Conservation (phyloP, 129 eudicot species). For the Solidago caesia region DNA sequence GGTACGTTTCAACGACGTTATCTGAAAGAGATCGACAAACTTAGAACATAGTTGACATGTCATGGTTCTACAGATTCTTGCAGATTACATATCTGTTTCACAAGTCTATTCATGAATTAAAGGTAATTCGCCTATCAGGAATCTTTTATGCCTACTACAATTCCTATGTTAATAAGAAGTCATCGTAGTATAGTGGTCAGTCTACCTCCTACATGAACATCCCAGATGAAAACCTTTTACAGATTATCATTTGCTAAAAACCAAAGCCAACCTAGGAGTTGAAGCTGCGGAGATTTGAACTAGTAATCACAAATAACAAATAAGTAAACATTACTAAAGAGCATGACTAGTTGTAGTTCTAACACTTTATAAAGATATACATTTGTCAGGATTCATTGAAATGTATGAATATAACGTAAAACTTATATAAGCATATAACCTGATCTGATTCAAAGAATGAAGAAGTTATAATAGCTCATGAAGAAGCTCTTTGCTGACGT, state of each 20-base stretch:
- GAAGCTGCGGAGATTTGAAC: no score
- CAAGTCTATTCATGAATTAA: neutral
- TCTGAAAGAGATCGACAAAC: conserved; percentile 29
- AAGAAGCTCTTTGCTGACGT: conserved; percentile 53
- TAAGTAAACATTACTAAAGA: no score
- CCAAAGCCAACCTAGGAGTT: no score
- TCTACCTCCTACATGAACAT: neutral
- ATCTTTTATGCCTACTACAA: neutral
- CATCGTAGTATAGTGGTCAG: no score
- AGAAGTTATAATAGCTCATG: conserved; percentile 32
- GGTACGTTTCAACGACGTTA: conserved; percentile 42
- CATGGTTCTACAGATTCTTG: conserved; percentile 22
- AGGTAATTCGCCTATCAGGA: neutral
- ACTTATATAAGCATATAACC: conserved; percentile 34
- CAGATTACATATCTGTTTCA: conserved; percentile 20
- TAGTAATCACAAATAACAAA: no score
- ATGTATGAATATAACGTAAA: neutral
- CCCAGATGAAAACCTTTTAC: neutral
- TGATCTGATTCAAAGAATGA: conserved; percentile 48
- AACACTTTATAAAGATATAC: neutral
- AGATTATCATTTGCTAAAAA: neutral
- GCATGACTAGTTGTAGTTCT: no score
- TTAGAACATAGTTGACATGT: conserved; percentile 16
- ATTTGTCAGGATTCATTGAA: neutral
- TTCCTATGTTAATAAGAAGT: no score